These are phyloP conservation scores for Panicum miliaceum DNA, from an alignment of 176 grass and related monocot genomes.

Conservation along the genomic window DNA sequence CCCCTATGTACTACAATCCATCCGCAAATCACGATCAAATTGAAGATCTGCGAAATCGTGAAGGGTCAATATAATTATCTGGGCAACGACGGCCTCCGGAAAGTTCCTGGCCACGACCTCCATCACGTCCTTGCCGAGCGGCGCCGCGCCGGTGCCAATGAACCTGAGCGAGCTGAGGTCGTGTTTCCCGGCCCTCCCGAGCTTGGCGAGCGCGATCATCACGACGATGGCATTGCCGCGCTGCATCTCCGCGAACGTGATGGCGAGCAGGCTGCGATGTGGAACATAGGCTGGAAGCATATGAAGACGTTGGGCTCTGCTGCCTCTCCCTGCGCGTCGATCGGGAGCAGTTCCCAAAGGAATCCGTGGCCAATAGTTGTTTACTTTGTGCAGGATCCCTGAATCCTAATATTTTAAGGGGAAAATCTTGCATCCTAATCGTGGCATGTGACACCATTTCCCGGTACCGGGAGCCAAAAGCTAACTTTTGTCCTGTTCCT, in stretches of 20 bases:
- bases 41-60: not conserved
- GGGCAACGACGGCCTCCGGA: constrained; percentile 53
- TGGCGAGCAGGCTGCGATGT: constrained; percentile 73
- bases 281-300: constrained; percentile 99
- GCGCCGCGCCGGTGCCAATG: constrained; percentile 84
- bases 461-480: constrained; percentile 34
- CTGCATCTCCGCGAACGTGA: constrained; percentile 74
- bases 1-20: not conserved
- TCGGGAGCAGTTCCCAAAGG: not conserved
- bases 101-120: constrained; percentile 74
- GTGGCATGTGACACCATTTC: constrained; percentile 38
- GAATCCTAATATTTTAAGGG: not conserved
- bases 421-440: constrained; percentile 11
- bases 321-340: constrained; percentile 61
- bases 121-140: constrained; percentile 96
- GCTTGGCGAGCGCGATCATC: constrained; percentile 89
- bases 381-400: not conserved
- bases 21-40: not conserved
- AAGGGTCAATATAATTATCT: constrained; percentile 57
- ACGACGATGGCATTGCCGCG: constrained; percentile 71
- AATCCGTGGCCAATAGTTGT: not conserved
- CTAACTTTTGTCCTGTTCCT: constrained; percentile 39
- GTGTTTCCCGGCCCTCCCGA: constrained; percentile 58
- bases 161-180: constrained; percentile 77
- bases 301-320: constrained; percentile 73